Base-by-base conservation (phyloP, 768 basidiomycete species). In the Myochromella boudieri region DNA sequence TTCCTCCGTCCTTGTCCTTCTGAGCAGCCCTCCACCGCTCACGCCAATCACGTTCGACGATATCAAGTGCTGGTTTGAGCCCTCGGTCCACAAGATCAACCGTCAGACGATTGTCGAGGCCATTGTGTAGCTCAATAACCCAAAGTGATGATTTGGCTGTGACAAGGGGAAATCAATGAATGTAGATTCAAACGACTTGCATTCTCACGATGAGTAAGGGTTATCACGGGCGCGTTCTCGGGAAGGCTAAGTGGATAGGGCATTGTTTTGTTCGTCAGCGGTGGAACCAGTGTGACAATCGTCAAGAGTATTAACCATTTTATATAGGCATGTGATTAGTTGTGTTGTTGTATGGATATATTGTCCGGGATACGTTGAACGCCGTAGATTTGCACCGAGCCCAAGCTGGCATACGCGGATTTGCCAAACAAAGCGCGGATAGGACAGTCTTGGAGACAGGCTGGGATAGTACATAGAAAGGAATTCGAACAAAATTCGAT, bases 101-200 rank as follows among this genome's bases (percentile, higher is more conserved):
- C 0, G 83, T 85, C 37, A 93, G 63, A 17, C 89, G 80, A 53
- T 75, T 87, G 63, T 93, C 91, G 29, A 71, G 71, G 11, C 85
- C 87, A 60, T 90, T 87, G 57, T 88, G 88, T 43, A 93, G 64
- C 60, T 93, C 90, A 48, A 92, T 78, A 40, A 88, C 70, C 90
- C 89, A 93, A 29, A 86, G 52, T 2, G 70, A 68, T 3, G 76
- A 61, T 48, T 78, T 77, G 6, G 85, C 85, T 89, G 54, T n/a
- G n/a, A 25, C 46, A 51, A 26, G 26, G n/a, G 4, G 15, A 8
- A 37, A 52, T 27, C 25, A 1, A 29, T 21, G 37, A 17, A 15
- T 33, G 7, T 25, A 27, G 15, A 6, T 43, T 14, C 32, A 44
- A 27, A 11, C n/a, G 36, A 37, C 27, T 39, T 43, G 29, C 22